phyloP scores from a whole-genome alignment of 2,329 filamentous ascomycete species.

The Fonsecaea nubica region DNA sequence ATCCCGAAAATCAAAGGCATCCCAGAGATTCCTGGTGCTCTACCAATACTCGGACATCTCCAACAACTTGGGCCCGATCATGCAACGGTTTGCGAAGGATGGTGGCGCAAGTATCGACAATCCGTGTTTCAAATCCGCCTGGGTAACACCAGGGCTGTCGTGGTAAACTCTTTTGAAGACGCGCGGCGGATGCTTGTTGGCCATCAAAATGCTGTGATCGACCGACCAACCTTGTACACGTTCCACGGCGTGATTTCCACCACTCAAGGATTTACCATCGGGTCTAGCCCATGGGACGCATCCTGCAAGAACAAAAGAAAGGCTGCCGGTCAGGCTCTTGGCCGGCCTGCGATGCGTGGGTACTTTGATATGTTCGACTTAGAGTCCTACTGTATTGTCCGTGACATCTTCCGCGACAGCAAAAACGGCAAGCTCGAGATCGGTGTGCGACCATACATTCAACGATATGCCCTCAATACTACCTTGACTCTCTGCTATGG shows the following conservation, averaged over 20 bases:
- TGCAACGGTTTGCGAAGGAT: conserved; percentile 58
- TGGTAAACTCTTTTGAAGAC: conserved; percentile 75
- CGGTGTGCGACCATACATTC: conserved; percentile 71
- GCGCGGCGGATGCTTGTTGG: conserved; percentile 72
- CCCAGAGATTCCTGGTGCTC: conserved; percentile 61
- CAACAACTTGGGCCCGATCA: conserved; percentile 62
- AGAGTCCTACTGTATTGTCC: conserved; percentile 71
- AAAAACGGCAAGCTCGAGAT: conserved; percentile 65
- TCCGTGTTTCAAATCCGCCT: conserved; percentile 63
- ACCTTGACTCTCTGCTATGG: conserved; percentile 77
- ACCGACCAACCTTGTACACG: conserved; percentile 74
- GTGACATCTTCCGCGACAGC: conserved; percentile 69
- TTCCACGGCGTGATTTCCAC: conserved; percentile 76
- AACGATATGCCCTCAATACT: conserved; percentile 74
- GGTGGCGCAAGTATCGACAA: conserved; percentile 62
- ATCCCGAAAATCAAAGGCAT: conserved; percentile 62
- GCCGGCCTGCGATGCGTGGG: conserved; percentile 71
- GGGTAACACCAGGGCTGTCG: conserved; percentile 64
- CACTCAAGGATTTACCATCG: conserved; percentile 77
- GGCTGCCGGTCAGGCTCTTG: conserved; percentile 74
- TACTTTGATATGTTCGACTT: conserved; percentile 80
- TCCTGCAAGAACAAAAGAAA: conserved; percentile 75
- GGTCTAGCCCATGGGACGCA: conserved; percentile 78
- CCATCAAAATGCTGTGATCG: conserved; percentile 75
- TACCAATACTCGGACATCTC: conserved; percentile 66